phyloP scores from a whole-genome alignment of 352 stramenopile genomes.

The Pythium dissotocum region DNA sequence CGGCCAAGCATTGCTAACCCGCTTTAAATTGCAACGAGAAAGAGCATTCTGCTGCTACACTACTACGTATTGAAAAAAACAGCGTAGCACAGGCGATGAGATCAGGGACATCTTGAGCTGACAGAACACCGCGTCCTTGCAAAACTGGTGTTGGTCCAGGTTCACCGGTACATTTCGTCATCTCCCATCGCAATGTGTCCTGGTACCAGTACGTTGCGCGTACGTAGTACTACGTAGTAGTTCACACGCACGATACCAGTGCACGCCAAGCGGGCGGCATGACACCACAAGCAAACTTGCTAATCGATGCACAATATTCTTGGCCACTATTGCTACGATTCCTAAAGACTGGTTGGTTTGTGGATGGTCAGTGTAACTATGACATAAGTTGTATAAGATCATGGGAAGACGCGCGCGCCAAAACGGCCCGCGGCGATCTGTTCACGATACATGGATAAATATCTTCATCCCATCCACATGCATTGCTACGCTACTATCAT shows the following conservation, averaged over 20 bases:
- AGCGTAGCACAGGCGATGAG: not conserved
- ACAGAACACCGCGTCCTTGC: no score
- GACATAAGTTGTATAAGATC: constrained; percentile 45
- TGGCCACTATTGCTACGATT: not conserved
- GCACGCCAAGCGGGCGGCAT: no score
- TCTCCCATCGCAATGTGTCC: constrained; percentile 2
- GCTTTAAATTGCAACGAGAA: not conserved
- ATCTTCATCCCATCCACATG: constrained; percentile 36
- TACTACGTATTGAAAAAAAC: not conserved
- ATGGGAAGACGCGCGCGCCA: constrained; percentile 32
- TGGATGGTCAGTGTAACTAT: constrained; percentile 65
- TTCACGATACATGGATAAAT: constrained; percentile 32
- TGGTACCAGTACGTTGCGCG: no score
- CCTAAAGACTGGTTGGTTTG: not conserved
- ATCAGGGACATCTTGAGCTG: not conserved
- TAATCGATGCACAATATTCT: no score
- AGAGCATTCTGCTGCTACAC: not conserved
- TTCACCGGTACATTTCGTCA: not conserved
- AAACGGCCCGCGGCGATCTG: constrained; percentile 31
- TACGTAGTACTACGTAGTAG: no score
- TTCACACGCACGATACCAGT: no score
- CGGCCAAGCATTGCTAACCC: not conserved
- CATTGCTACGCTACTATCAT: not conserved
- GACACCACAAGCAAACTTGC: no score
- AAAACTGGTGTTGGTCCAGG: constrained; percentile 9